Percentiles rank a stretch among this genome's conserved stretches.
Conservation (phyloP, 805 yeast genomes). For the Brettanomyces bruxellensis region DNA sequence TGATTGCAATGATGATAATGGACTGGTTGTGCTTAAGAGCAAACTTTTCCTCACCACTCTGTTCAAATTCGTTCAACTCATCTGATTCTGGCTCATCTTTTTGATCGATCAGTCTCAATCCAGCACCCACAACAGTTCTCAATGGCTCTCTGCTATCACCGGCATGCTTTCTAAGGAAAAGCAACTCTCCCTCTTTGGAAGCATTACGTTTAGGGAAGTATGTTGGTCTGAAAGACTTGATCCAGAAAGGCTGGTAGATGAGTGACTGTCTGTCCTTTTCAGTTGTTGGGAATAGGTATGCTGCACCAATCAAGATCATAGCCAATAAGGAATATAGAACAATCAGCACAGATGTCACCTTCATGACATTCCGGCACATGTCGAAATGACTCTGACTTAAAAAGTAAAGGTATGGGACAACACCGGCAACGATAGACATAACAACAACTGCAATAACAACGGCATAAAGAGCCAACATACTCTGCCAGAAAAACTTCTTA, state of each 20-base stretch:
- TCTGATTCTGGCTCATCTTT: slow-evolving; percentile 6
- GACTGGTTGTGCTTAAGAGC: slow-evolving; percentile 42
- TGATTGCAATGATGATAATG: slow-evolving; percentile 32
- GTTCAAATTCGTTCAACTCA: slow-evolving; percentile 16
- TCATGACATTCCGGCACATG: slow-evolving; percentile 46
- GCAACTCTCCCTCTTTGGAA: slow-evolving; percentile 21
- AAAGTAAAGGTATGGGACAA: slow-evolving; percentile 50
- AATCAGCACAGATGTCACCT: slow-evolving; percentile 41
- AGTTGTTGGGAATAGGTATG: slow-evolving; percentile 51
- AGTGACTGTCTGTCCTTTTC: slow-evolving; percentile 37
- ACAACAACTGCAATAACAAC: slow-evolving; percentile 49
- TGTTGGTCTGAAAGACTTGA: slow-evolving; percentile 47
- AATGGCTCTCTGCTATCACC: slow-evolving; percentile 12
- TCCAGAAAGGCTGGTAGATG: slow-evolving; percentile 72
- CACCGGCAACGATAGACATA: slow-evolving; percentile 63
- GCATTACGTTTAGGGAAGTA: slow-evolving; percentile 55
- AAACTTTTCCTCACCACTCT: slow-evolving; percentile 15
- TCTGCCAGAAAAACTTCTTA: slow-evolving; percentile 36
- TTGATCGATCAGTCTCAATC: slow-evolving; percentile 6
- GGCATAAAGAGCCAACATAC: slow-evolving; percentile 41
- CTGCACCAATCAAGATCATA: slow-evolving; percentile 35
- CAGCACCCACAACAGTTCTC: slow-evolving; percentile 23
- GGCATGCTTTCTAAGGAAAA: slow-evolving; percentile 14
- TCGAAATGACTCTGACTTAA: slow-evolving; percentile 33
- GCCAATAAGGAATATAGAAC: slow-evolving; percentile 47